Evolutionary conservation across 2,329 filamentous ascomycete species (phyloP).

Genomic region (Sporothrix euskadiensis): DNA sequence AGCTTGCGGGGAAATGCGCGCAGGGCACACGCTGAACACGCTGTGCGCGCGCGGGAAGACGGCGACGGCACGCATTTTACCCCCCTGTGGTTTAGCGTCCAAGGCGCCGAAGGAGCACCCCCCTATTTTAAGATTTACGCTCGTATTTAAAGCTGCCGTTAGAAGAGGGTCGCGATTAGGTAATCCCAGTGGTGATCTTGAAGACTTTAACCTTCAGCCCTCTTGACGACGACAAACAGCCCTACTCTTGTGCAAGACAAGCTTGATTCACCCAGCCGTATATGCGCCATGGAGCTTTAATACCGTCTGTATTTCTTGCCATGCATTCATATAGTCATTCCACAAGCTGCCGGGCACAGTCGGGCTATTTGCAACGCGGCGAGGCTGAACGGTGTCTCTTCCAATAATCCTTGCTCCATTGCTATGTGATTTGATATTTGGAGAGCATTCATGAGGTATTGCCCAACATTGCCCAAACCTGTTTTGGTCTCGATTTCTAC

Average conservation of each 20-base stretch:
- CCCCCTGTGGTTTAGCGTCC: neutral
- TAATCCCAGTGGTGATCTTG: neutral
- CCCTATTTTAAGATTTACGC: neutral
- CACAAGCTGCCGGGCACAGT: neutral
- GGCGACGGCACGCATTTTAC: neutral
- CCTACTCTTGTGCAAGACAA: neutral
- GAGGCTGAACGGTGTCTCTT: neutral
- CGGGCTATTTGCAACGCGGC: neutral
- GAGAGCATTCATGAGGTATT: neutral
- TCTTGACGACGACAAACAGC: neutral
- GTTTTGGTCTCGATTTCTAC: neutral
- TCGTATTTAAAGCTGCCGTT: neutral
- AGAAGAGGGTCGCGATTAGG: neutral
- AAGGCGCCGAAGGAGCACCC: neutral
- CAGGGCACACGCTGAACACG: neutral
- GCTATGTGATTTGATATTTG: neutral
- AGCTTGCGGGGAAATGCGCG: slow-evolving; percentile 10
- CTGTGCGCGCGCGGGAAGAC: neutral
- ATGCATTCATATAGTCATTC: neutral
- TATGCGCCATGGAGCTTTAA: too few species aligned
- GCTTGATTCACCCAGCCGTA: neutral
- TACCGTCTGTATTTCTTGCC: neutral
- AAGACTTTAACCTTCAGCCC: neutral
- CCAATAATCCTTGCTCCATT: neutral
- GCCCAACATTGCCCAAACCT: neutral